Conservation (phyloP, 139 green algal genomes). For the Coelastrella sp. region DNA sequence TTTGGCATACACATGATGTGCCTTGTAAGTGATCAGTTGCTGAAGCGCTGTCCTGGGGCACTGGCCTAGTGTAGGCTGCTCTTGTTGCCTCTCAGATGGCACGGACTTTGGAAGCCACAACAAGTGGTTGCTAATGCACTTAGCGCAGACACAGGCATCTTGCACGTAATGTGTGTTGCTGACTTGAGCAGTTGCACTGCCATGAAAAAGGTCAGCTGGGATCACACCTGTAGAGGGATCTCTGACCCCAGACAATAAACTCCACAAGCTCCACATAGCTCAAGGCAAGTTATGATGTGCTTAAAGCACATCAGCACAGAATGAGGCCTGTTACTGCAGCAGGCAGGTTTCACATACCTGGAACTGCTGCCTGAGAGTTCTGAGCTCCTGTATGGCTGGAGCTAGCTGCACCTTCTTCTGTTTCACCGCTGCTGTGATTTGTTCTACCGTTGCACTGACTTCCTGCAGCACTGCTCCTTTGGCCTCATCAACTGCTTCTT, state of each 20-base stretch:
- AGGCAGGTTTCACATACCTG: neutral
- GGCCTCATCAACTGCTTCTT: constrained; percentile 62
- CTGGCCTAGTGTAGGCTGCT: neutral
- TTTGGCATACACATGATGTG: neutral
- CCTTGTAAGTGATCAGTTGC: neutral
- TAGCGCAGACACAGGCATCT: too few relatives aligned
- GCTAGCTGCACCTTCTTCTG: constrained; percentile 44
- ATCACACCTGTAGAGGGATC: too few relatives aligned
- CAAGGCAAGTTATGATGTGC: too few relatives aligned
- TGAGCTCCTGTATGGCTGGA: constrained; percentile 55
- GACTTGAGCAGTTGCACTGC: too few relatives aligned
- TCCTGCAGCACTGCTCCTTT: constrained; percentile 50
- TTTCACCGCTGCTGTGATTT: constrained; percentile 33
- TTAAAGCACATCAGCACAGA: too few relatives aligned
- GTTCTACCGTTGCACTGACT: constrained; percentile 23
- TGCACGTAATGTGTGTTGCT: too few relatives aligned
- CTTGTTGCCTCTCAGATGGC: too few relatives aligned
- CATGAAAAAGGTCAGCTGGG: too few relatives aligned
- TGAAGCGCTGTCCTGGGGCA: neutral
- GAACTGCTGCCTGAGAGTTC: constrained; percentile 59
- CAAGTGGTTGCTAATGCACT: too few relatives aligned
- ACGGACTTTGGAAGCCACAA: too few relatives aligned
- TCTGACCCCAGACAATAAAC: too few relatives aligned
- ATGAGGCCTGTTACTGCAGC: neutral
- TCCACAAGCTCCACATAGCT: too few relatives aligned